Evolutionary conservation across 2,329 filamentous ascomycete species (phyloP), one percentile per base, ranked within the genome.

Genomic region (Colletotrichum tabaci): DNA sequence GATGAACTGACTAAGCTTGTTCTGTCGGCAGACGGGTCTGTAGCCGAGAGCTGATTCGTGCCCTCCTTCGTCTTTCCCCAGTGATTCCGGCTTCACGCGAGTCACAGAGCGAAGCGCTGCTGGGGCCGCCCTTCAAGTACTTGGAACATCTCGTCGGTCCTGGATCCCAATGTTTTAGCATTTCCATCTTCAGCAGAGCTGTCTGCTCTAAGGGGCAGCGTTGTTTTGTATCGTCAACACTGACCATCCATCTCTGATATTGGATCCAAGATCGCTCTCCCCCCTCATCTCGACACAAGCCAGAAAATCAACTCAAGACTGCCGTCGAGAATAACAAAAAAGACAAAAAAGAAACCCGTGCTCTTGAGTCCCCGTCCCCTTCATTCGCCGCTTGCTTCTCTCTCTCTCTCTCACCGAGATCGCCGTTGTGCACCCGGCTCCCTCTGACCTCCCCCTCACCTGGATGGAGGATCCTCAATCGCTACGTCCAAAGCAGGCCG

Each of bases 401-500:
- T 58, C 49, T 53, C 30, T 35, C 30, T 35, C 30, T 38, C 35
- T 69, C 65, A 64, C 58, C 66, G 60, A 69, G 69, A 63, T 60
- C 53, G 69, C 69, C 69, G 53, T 58, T 60, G 69, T 52, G 69
- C 69, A 72, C 53, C 69, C 47, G 66, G 66, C 69, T 72, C 60
- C 69, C 35, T 64, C 60, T 56, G 44, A 72, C 67, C 67, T 56
- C 61, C 69, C 53, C 65, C 69, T 72, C 69, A 72, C 69, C 69
- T 72, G 69, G 69, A 72, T 72, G 69, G 69, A 72, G 69, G 69
- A 72, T 72, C 47, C 69, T 56, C 66, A 73, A 53, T 62, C 73
- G 44, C 64, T 66, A 52, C 67, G 74, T 50, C 74, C 75, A 67
- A 79, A 79, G 73, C 76, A 83, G 76, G 88, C 90, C 12, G 90